A percentile compares a stretch with the other conserved stretches of the same genome.
These are phyloP conservation scores for Hirsutella minnesotensis DNA, from an alignment of 2,329 filamentous ascomycete species.

Conservation along the genomic window DNA sequence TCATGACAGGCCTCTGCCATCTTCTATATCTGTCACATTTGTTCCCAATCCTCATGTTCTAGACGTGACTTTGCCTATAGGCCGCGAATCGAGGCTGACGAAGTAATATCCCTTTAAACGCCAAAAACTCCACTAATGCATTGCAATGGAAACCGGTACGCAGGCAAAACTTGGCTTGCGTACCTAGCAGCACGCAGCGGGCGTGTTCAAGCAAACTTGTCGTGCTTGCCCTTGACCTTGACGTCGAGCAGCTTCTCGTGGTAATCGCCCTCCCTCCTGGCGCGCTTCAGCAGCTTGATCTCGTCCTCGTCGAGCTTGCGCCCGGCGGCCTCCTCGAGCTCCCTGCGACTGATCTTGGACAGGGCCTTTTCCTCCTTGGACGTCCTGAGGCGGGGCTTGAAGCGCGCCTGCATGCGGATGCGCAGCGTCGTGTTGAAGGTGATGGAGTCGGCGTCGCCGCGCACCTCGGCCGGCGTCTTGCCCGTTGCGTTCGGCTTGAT, in stretches of 20 bases:
- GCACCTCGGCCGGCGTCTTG: constrained; percentile 42
- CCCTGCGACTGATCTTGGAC: constrained; percentile 75
- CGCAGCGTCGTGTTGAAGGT: constrained; percentile 61
- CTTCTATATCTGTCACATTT: no score
- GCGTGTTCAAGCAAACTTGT: constrained; percentile 54
- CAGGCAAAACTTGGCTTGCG: no score
- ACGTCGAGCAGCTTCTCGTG: constrained; percentile 78
- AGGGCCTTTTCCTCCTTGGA: constrained; percentile 72
- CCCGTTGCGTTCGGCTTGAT: constrained; percentile 31
- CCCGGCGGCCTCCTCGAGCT: constrained; percentile 73
- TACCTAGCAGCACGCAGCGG: no score
- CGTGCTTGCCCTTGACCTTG: constrained; percentile 86
- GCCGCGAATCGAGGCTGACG: no score
- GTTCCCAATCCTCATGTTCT: no score
- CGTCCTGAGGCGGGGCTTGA: constrained; percentile 73
- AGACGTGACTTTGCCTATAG: no score
- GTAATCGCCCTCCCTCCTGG: constrained; percentile 76
- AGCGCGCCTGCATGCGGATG: constrained; percentile 88
- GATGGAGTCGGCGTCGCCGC: constrained; percentile 61
- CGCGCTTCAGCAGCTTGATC: constrained; percentile 70
- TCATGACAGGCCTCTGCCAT: no score
- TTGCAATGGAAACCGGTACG: no score
- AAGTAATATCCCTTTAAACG: no score
- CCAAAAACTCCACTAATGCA: no score
- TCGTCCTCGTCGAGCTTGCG: constrained; percentile 72